These are phyloP conservation scores for Volvariella volvacea DNA, from an alignment of 1,284 basidiomycete genomes.

Conservation along the genomic window DNA sequence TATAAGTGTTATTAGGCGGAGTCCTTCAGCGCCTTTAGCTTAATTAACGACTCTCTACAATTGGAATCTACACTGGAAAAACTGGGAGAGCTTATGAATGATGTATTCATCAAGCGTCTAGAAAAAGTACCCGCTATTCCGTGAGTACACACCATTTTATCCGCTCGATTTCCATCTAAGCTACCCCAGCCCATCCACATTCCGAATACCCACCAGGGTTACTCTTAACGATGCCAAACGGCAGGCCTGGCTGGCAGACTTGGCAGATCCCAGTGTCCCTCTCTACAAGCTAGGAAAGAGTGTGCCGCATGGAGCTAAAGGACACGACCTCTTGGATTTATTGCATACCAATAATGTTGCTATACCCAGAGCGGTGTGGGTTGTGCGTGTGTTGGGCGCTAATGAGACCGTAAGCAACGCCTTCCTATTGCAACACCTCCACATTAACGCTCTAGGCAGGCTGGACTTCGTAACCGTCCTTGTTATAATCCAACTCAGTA, in stretches of 20 bases:
- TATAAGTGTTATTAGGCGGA: constrained; percentile 44
- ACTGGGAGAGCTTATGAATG: constrained; percentile 76
- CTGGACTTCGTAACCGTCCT: constrained; percentile 68
- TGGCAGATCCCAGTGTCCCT: constrained; percentile 86
- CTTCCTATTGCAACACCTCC: background rate
- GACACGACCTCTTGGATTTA: constrained; percentile 86
- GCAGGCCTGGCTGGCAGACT: constrained; percentile 84
- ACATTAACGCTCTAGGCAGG: constrained; percentile 28
- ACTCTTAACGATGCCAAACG: constrained; percentile 89
- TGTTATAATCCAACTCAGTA: constrained; percentile 77
- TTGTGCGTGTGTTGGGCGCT: constrained; percentile 89
- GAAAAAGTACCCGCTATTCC: constrained; percentile 51
- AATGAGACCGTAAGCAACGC: constrained; percentile 78
- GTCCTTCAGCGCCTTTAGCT: constrained; percentile 50
- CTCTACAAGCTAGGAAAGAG: constrained; percentile 83
- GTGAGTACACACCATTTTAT: constrained; percentile 34
- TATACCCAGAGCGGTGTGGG: constrained; percentile 89
- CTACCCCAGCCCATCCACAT: constrained; percentile 56
- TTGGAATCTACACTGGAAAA: constrained; percentile 52
- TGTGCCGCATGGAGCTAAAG: constrained; percentile 91
- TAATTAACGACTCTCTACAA: constrained; percentile 45
- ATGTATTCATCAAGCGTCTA: constrained; percentile 63
- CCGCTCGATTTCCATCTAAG: background rate
- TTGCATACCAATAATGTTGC: constrained; percentile 80
- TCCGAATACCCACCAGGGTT: constrained; percentile 82